Percentiles rank a stretch among this genome's conserved stretches.
Conservation (phyloP, 1,284 basidiomycete species). For the Apiotrichum porosum region DNA sequence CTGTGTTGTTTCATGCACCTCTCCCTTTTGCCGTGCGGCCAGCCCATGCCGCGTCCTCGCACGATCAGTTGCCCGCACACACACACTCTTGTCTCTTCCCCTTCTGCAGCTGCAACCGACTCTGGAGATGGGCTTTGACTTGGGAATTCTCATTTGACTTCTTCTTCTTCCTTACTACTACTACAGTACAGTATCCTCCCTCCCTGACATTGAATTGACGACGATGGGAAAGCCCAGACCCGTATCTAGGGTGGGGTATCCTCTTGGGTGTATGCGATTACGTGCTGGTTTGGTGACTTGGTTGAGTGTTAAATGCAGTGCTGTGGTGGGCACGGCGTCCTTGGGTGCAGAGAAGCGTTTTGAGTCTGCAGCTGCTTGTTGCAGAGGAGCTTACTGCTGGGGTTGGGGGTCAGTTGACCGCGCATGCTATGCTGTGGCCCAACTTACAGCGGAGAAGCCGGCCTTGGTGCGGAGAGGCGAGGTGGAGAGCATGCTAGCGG, state of each 20-base stretch:
- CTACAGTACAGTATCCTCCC: slow-evolving; percentile 7
- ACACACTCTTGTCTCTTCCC: too few species aligned
- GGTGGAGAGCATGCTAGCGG: slow-evolving; percentile 42
- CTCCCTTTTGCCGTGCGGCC: too few species aligned
- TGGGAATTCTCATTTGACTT: too few species aligned
- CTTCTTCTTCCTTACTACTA: slow-evolving; percentile 2
- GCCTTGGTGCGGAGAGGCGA: slow-evolving; percentile 47
- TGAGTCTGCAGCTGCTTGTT: background rate
- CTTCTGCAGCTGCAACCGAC: too few species aligned
- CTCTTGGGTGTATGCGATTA: slow-evolving; percentile 5
- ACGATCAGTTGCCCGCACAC: too few species aligned
- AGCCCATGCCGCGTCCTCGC: too few species aligned
- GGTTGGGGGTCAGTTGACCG: background rate
- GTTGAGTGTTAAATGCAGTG: slow-evolving; percentile 1
- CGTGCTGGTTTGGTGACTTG: background rate
- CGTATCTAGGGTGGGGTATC: slow-evolving; percentile 1
- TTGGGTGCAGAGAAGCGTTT: too few species aligned
- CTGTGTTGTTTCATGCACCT: too few species aligned
- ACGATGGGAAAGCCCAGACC: background rate
- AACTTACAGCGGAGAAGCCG: slow-evolving; percentile 26
- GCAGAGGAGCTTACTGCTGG: slow-evolving; percentile 4
- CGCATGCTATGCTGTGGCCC: too few species aligned
- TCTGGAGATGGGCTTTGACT: too few species aligned
- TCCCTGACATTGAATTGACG: background rate
- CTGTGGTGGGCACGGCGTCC: background rate